Base-by-base conservation (phyloP, 805 yeast genomes). In the Ogataea naganishii region DNA sequence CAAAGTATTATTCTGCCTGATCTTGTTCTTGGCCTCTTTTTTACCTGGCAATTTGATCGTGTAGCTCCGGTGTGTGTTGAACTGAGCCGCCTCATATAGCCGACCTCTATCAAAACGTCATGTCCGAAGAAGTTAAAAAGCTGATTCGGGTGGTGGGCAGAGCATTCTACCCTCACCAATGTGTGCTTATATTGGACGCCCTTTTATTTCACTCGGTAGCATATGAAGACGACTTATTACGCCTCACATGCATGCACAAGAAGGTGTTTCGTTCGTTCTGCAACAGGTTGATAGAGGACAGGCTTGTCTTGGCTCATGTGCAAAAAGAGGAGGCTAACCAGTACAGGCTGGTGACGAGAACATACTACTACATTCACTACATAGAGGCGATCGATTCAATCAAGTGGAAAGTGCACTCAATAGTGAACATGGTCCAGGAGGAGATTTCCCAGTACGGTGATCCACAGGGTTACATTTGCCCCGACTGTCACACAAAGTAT, bases 351-450 rank as follows among this genome's bases (percentile, higher is more conserved):
- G 75, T 77, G 27, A 70, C 78, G 16, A 69, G 88, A 44, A 80
- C 89, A 3, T 85, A 85, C 46, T 92, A 80, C 58, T 92, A 72
- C 53, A 78, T 89, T 32, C 95, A 85, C 49, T 75, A 72, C 50
- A 84, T 96, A 3, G 95, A 86, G 53, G 94, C 97, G 0, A 83
- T 92, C 23, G 98, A 92, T 58, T 75, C 96, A 4, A 75, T 92
- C 50, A 92, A 92, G 56, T 92, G 97, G 97, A 86, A 88, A 49
- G 82, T 89, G 35, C 95, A 89, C 52, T 73, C 82, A 27, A 69
- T 92, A 17, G 96, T 84, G 10, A 79, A 78, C 42, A 53, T 66
- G 32, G 65, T 88, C 33, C 84, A 84, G 48, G 83, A 80, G 39
- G 94, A 86, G 46, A 70, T 89, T 58, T 77, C 84, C 30, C 81